These are phyloP conservation scores for Amorphotheca resinae DNA, from an alignment of 495 filamentous ascomycete species.

Conservation along the genomic window DNA sequence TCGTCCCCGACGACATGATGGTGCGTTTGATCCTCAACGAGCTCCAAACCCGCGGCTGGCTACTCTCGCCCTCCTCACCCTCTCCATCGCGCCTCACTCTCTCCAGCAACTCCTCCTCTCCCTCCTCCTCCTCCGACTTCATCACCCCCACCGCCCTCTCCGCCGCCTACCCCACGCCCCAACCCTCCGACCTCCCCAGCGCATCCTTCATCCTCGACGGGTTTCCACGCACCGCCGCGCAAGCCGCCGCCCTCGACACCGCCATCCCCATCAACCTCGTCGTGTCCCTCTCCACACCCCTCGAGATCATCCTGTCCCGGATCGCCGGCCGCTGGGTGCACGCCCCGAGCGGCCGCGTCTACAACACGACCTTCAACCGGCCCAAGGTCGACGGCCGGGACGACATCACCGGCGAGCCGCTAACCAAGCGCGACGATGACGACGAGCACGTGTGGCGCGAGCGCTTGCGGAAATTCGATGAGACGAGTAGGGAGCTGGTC, in stretches of 20 bases:
- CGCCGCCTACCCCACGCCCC: constrained; percentile 18
- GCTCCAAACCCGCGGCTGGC: constrained; percentile 72
- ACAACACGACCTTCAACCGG: constrained; percentile 85
- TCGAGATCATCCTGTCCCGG: constrained; percentile 71
- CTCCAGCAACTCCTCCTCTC: constrained; percentile 30
- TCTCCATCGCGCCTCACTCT: constrained; percentile 54
- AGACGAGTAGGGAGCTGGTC: constrained; percentile 71
- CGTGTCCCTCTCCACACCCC: constrained; percentile 52
- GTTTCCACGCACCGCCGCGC: constrained; percentile 77
- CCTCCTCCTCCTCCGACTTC: constrained; percentile 18
- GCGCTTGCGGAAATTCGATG: constrained; percentile 69
- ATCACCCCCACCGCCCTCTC: constrained; percentile 16
- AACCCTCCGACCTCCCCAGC: constrained; percentile 51
- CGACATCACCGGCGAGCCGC: constrained; percentile 79
- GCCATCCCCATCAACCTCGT: constrained; percentile 88
- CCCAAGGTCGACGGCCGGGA: constrained; percentile 73
- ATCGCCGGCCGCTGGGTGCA: constrained; percentile 91
- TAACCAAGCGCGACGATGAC: constrained; percentile 77
- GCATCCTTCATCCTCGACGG: constrained; percentile 94
- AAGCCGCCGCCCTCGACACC: constrained; percentile 63
- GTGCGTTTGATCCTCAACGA: constrained; percentile 83
- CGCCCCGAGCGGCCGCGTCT: constrained; percentile 78
- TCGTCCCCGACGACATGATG: constrained; percentile 84
- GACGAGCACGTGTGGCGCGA: constrained; percentile 72
- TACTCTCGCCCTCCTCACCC: constrained; percentile 40